A percentile compares a stretch with the other conserved stretches of the same genome.
phyloP scores from a whole-genome alignment of 2,329 filamentous ascomycete species.

The Pseudodiploospora longispora region DNA sequence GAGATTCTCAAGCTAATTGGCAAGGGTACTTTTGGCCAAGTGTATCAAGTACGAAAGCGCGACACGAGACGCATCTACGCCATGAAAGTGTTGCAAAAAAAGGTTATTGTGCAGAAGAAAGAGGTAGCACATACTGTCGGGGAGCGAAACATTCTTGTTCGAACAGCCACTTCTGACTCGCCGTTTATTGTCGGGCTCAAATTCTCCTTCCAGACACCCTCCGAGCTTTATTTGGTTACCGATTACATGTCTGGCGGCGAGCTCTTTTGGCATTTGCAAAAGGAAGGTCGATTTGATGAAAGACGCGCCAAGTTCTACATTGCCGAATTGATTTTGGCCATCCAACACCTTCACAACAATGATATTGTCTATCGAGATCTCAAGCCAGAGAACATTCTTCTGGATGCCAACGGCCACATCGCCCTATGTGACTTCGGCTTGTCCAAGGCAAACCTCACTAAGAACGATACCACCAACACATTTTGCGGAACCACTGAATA shows the following conservation, averaged over 20 bases:
- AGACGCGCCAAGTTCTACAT: conserved; percentile 97
- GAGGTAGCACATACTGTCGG: conserved; percentile 96
- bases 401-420: conserved; percentile 96
- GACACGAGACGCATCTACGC: conserved; percentile 94
- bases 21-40: conserved; percentile 96
- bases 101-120: conserved; percentile 99
- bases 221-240: conserved; percentile 94
- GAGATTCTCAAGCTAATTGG: conserved; percentile 93
- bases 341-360: conserved; percentile 91
- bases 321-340: conserved; percentile 88
- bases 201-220: conserved; percentile 96
- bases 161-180: conserved; percentile 90
- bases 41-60: conserved; percentile 96
- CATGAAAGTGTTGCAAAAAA: conserved; percentile 99
- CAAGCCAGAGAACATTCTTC: conserved; percentile 94
- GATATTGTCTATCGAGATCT: conserved; percentile 97
- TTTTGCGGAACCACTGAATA: conserved; percentile 99
- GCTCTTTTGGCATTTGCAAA: conserved; percentile 97
- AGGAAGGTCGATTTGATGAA: conserved; percentile 92
- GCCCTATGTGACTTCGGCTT: conserved; percentile 95
- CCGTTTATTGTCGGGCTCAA: conserved; percentile 97
- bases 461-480: conserved; percentile 97
- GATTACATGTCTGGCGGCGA: conserved; percentile 99
- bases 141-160: conserved; percentile 92
- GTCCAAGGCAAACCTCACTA: conserved; percentile 93